Evolutionary conservation across 495 filamentous ascomycete species (phyloP).

Genomic region (Usnea hakonensis): DNA sequence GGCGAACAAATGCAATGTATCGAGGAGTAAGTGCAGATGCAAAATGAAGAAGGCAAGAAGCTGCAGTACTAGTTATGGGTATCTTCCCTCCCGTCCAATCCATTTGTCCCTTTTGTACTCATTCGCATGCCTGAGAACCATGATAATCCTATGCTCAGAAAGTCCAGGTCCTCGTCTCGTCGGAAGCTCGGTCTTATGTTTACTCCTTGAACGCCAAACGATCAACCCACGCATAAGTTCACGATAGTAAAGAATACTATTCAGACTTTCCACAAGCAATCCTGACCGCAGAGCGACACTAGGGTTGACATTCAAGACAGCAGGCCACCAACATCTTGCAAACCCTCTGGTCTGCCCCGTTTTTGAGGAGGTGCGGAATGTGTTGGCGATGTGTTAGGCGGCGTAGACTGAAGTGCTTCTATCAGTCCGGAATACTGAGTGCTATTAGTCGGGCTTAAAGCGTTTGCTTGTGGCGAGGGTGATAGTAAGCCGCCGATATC

Average conservation of each 20-base stretch:
- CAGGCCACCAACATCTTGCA: slow-evolving; percentile 51
- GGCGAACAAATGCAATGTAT: not conserved
- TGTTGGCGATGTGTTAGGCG: slow-evolving; percentile 22
- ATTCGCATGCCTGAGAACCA: not conserved
- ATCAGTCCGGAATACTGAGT: slow-evolving; percentile 28
- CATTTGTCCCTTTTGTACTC: not conserved
- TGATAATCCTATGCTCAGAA: not conserved
- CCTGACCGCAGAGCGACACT: not conserved
- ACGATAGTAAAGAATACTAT: not conserved
- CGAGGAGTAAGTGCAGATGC: not conserved
- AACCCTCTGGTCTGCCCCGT: slow-evolving; percentile 28
- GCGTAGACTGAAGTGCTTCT: slow-evolving; percentile 30
- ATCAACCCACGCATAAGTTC: not conserved
- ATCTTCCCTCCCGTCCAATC: not conserved
- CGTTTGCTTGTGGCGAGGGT: slow-evolving; percentile 23
- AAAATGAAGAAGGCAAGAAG: not conserved
- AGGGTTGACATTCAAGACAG: slow-evolving; percentile 23
- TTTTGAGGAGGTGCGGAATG: slow-evolving; percentile 20
- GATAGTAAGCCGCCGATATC: slow-evolving; percentile 50
- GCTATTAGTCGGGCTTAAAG: slow-evolving; percentile 10
- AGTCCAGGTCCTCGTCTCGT: not conserved
- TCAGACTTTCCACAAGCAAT: not conserved
- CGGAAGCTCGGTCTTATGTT: not conserved
- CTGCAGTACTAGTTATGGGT: not conserved
- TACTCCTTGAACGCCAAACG: not conserved